These are phyloP conservation scores for Ganoderma leucocontextum DNA, from an alignment of 1,284 basidiomycete species.

Conservation along the genomic window DNA sequence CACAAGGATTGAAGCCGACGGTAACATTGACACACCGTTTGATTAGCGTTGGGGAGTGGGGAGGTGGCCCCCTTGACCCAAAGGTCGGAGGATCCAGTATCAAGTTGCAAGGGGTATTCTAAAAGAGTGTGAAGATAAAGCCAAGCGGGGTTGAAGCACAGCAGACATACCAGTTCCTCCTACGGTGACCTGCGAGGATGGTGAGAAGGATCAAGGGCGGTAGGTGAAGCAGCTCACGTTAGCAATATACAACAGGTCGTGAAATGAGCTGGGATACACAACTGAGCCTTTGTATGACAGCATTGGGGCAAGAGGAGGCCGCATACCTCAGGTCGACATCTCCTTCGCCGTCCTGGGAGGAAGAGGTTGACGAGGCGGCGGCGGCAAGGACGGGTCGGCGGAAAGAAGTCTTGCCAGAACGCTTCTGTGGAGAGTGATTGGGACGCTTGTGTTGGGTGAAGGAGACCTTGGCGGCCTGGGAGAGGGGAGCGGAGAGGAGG, in stretches of 20 bases:
- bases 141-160: neutral
- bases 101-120: slow-evolving; percentile 78
- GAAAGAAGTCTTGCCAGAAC: slow-evolving; percentile 35
- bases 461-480: slow-evolving; percentile 42
- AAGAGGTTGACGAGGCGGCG: slow-evolving; percentile 21
- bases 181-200: slow-evolving; percentile 60
- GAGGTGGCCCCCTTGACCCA: slow-evolving; percentile 66
- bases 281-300: neutral
- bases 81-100: slow-evolving; percentile 85
- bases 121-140: neutral
- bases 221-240: slow-evolving; percentile 57
- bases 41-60: slow-evolving; percentile 59
- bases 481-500: slow-evolving; percentile 38
- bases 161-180: slow-evolving; percentile 61
- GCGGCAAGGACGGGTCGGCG: slow-evolving; percentile 37
- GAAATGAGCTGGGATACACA: slow-evolving; percentile 59
- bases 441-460: slow-evolving; percentile 37
- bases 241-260: slow-evolving; percentile 78
- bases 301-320: neutral
- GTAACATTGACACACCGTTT: slow-evolving; percentile 57
- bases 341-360: slow-evolving; percentile 33
- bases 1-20: neutral
- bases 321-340: slow-evolving; percentile 42
- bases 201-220: neutral
- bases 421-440: slow-evolving; percentile 27